phyloP scores from a whole-genome alignment of 2,329 filamentous ascomycete genomes.

The Penicillium sp. region DNA sequence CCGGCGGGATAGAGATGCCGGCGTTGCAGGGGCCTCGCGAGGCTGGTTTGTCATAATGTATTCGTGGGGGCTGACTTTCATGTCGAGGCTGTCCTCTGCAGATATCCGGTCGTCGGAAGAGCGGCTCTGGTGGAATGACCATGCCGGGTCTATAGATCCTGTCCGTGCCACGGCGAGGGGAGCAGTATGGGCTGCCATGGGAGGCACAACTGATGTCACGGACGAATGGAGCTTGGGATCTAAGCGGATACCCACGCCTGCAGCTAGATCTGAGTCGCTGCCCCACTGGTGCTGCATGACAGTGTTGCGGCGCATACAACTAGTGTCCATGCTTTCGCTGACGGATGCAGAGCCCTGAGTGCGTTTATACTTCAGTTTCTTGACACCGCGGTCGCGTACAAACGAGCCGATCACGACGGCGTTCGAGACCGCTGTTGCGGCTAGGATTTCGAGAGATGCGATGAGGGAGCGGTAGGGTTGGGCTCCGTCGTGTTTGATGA shows the following conservation, averaged over 20 bases:
- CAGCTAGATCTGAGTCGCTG: constrained; percentile 86
- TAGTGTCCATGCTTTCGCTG: constrained; percentile 46
- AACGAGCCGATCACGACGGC: constrained; percentile 89
- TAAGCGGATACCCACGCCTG: constrained; percentile 71
- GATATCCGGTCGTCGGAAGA: constrained; percentile 30
- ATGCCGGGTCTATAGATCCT: constrained; percentile 31
- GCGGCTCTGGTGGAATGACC: constrained; percentile 30
- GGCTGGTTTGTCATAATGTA: constrained; percentile 32
- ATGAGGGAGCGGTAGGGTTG: constrained; percentile 87
- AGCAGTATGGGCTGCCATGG: constrained; percentile 37
- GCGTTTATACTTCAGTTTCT: constrained; percentile 77
- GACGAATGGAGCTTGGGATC: constrained; percentile 50
- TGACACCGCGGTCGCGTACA: constrained; percentile 82
- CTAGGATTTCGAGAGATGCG: constrained; percentile 86
- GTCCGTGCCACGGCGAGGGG: constrained; percentile 23
- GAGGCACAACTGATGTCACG: constrained; percentile 1
- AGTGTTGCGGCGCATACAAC: constrained; percentile 48
- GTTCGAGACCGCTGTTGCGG: constrained; percentile 83
- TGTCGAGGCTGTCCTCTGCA: constrained; percentile 31
- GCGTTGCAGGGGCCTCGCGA: constrained; percentile 13
- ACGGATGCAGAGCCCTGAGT: constrained; percentile 44
- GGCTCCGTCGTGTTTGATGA: constrained; percentile 66
- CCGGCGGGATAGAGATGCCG: constrained; percentile 48
- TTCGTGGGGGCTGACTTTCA: constrained; percentile 35
- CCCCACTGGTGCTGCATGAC: constrained; percentile 72